A percentile compares a stretch with the other conserved stretches of the same genome.
These are phyloP conservation scores for Pseudogymnoascus sp. DNA, from an alignment of 2,329 filamentous ascomycete species.

Conservation along the genomic window DNA sequence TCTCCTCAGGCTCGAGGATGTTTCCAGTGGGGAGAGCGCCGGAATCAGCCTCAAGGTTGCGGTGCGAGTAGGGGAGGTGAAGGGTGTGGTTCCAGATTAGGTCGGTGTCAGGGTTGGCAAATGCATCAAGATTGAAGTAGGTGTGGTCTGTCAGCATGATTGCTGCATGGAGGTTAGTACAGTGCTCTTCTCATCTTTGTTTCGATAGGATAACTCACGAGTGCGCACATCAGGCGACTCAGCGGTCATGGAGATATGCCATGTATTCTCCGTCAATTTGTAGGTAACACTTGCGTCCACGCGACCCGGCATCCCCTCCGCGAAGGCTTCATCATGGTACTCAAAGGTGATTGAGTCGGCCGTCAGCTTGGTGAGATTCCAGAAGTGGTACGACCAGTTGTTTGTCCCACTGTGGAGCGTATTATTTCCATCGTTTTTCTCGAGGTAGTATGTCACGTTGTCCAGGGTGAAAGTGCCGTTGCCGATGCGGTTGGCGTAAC, in stretches of 20 bases:
- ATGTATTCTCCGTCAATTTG: conserved; percentile 48
- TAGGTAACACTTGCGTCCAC: conserved; percentile 57
- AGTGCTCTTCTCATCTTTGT: background rate
- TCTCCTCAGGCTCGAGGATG: conserved; percentile 56
- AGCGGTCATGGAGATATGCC: conserved; percentile 55
- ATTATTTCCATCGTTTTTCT: conserved; percentile 47
- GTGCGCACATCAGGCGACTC: conserved; percentile 32
- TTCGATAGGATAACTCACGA: conserved; percentile 29
- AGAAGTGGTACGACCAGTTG: conserved; percentile 57
- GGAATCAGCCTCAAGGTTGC: conserved; percentile 49
- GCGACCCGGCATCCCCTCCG: conserved; percentile 53
- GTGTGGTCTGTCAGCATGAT: conserved; percentile 60
- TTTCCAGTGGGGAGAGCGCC: conserved; percentile 54
- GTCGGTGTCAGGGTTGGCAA: conserved; percentile 48
- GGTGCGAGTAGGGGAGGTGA: conserved; percentile 54
- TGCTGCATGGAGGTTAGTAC: conserved; percentile 26
- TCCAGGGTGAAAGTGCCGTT: conserved; percentile 47
- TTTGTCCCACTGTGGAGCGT: conserved; percentile 53
- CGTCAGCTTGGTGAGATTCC: conserved; percentile 50
- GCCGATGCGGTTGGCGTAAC: conserved; percentile 59
- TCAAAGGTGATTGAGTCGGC: conserved; percentile 56
- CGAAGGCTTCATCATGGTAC: conserved; percentile 52
- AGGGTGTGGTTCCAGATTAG: conserved; percentile 56
- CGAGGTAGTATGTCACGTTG: conserved; percentile 43
- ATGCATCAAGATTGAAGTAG: conserved; percentile 64